phyloP scores from a whole-genome alignment of 352 stramenopile species.

The Sclerospora graminicola region DNA sequence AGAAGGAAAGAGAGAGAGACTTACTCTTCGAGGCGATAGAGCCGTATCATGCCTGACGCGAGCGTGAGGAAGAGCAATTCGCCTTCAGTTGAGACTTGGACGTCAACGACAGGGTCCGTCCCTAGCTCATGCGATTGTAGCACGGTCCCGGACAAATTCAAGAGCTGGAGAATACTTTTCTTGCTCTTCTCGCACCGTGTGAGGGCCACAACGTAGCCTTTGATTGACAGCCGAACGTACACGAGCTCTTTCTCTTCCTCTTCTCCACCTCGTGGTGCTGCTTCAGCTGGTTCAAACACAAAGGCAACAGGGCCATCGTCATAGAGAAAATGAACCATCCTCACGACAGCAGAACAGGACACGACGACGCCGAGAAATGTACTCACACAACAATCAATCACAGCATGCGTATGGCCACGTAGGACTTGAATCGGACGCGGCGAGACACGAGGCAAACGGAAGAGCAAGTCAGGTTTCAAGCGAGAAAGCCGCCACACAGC shows the following conservation, averaged over 20 bases:
- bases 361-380: constrained; percentile 53
- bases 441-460: constrained; percentile 59
- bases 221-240: constrained; percentile 35
- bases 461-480: constrained; percentile 63
- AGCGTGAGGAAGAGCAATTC: constrained; percentile 63
- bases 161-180: constrained; percentile 47
- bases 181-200: too few species aligned
- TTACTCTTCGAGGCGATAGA: constrained; percentile 78
- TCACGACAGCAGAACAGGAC: constrained; percentile 42
- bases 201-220: constrained; percentile 57
- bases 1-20: too few species aligned
- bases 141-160: constrained; percentile 51
- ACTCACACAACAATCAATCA: constrained; percentile 63
- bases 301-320: constrained; percentile 68
- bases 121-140: constrained; percentile 40
- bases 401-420: constrained; percentile 35
- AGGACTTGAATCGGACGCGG: constrained; percentile 52
- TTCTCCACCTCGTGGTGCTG: too few species aligned
- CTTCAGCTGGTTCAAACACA: constrained; percentile 32
- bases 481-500: constrained; percentile 64
- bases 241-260: constrained; percentile 19
- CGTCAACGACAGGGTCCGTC: constrained; percentile 30
- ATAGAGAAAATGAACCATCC: constrained; percentile 63
- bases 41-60: constrained; percentile 28
- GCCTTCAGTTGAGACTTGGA: constrained; percentile 57